phyloP scores from a whole-genome alignment of 129 eudicot species.

The Arctium minus region DNA sequence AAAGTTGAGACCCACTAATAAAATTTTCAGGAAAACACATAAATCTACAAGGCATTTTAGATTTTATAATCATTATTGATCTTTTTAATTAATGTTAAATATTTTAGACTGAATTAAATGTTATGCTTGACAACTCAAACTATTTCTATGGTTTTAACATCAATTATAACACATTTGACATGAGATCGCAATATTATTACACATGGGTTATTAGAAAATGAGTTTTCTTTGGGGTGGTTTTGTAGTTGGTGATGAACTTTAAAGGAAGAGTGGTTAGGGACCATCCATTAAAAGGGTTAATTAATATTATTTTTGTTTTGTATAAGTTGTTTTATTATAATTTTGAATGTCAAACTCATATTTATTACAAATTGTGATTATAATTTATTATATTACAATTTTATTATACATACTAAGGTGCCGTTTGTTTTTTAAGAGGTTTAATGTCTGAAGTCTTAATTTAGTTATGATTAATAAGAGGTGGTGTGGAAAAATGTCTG shows the following conservation, averaged over 20 bases:
- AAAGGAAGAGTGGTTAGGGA: not conserved
- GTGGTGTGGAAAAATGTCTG: no score
- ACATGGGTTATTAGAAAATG: constrained; percentile 11
- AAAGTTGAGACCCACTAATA: not conserved
- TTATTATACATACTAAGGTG: not conserved
- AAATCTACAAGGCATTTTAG: no score
- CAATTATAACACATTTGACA: not conserved
- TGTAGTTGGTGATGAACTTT: not conserved
- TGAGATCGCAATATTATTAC: not conserved
- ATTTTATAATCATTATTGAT: no score
- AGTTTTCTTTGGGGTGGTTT: not conserved
- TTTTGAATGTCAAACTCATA: not conserved
- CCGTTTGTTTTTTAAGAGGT: no score
- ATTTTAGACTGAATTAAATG: not conserved
- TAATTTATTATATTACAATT: not conserved
- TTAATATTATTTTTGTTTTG: not conserved
- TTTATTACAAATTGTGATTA: not conserved
- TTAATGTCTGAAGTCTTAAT: no score
- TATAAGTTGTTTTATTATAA: not conserved
- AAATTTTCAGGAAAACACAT: no score
- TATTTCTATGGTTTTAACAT: not conserved
- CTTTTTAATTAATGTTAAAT: no score
- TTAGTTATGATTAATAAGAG: no score
- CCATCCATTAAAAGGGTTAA: not conserved
- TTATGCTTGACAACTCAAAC: not conserved